phyloP scores from a whole-genome alignment of 306 rosid genomes.

The Hylodesmum podocarpum region DNA sequence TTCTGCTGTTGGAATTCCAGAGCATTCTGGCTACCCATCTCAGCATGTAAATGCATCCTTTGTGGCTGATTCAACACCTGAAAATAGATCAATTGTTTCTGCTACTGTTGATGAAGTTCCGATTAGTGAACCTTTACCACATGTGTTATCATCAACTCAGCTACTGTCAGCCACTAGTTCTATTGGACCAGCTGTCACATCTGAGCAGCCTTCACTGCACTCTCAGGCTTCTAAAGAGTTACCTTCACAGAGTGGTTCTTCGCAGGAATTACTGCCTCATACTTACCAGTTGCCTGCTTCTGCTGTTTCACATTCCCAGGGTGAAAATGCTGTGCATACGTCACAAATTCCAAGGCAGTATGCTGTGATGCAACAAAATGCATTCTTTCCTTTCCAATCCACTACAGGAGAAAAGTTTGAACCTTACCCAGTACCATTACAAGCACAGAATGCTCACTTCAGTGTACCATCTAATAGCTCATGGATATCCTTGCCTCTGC shows the following conservation, averaged over 20 bases:
- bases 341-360: constrained; percentile 47
- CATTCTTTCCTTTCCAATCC: constrained; percentile 56
- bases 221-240: constrained; percentile 45
- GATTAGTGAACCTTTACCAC: constrained; percentile 35
- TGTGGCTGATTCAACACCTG: constrained; percentile 38
- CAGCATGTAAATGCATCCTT: constrained; percentile 40
- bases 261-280: constrained; percentile 36
- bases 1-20: constrained; percentile 43
- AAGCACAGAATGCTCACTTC: constrained; percentile 51
- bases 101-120: constrained; percentile 43
- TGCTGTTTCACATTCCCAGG: constrained; percentile 47
- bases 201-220: constrained; percentile 44
- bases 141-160: constrained; percentile 38
- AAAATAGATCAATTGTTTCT: constrained; percentile 40
- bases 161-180: constrained; percentile 42
- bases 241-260: constrained; percentile 37
- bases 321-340: constrained; percentile 48
- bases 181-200: constrained; percentile 29
- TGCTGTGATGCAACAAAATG: constrained; percentile 48
- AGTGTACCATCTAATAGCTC: constrained; percentile 44
- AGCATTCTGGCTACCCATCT: constrained; percentile 34
- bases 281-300: constrained; percentile 56
- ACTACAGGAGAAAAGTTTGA: constrained; percentile 44
- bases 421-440: constrained; percentile 45
- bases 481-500: constrained; percentile 57